A percentile compares a stretch with the other conserved stretches of the same genome.
These are phyloP conservation scores for Didymella exigua DNA, from an alignment of 2,329 filamentous ascomycete genomes.

Conservation along the genomic window DNA sequence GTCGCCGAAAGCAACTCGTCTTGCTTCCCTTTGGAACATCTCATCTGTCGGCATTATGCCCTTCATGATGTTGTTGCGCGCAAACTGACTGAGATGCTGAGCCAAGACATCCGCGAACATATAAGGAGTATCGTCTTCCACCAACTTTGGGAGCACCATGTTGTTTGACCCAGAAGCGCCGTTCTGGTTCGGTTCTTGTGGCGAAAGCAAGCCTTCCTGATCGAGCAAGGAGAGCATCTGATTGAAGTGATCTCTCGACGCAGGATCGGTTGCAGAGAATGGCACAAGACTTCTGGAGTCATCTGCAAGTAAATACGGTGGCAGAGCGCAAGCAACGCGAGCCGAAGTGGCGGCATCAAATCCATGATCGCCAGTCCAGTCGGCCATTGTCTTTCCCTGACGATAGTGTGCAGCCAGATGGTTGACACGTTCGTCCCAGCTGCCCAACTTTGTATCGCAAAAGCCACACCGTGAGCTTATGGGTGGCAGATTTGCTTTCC, in stretches of 20 bases:
- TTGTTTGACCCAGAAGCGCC: neutral
- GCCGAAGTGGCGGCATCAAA: slow-evolving; percentile 47
- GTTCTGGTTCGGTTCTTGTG: neutral
- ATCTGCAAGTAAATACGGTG: slow-evolving; percentile 53
- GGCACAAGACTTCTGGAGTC: slow-evolving; percentile 49
- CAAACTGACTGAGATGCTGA: slow-evolving; percentile 50
- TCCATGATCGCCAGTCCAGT: slow-evolving; percentile 36
- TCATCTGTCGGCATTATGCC: slow-evolving; percentile 54
- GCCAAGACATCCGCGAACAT: slow-evolving; percentile 53
- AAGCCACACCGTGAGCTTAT: slow-evolving; percentile 35
- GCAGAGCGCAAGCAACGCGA: slow-evolving; percentile 53
- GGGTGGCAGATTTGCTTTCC: slow-evolving; percentile 31
- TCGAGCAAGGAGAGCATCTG: slow-evolving; percentile 25
- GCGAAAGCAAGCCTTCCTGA: neutral
- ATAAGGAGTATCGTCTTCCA: slow-evolving; percentile 25
- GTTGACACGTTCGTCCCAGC: slow-evolving; percentile 32
- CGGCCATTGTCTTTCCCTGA: slow-evolving; percentile 30
- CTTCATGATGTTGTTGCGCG: slow-evolving; percentile 43
- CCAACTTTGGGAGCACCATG: slow-evolving; percentile 21
- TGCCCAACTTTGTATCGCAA: slow-evolving; percentile 24
- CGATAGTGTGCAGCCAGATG: slow-evolving; percentile 38
- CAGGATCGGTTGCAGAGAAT: slow-evolving; percentile 49
- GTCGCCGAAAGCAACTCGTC: slow-evolving; percentile 52
- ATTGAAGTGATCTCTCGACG: slow-evolving; percentile 26
- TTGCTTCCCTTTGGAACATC: slow-evolving; percentile 55